phyloP scores from a whole-genome alignment of 108 stramenopile genomes.

The Nannochloropsis granulata region DNA sequence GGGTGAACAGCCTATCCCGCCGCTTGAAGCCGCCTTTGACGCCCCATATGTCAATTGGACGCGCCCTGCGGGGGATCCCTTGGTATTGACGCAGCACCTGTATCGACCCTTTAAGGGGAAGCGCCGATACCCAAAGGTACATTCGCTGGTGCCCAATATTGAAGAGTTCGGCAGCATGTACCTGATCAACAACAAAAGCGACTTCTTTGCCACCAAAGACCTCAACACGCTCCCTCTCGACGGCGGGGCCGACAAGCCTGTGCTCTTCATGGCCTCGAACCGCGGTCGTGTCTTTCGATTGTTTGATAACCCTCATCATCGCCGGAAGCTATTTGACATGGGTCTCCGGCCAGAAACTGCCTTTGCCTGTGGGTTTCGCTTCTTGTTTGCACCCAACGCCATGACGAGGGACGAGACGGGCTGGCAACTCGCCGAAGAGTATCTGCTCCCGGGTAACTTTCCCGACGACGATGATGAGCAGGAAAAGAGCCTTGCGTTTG shows the following conservation, averaged over 20 bases:
- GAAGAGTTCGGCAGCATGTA: neutral
- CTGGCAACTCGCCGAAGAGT: neutral
- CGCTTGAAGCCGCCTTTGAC: neutral
- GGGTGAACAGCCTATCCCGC: neutral
- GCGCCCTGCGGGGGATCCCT: neutral
- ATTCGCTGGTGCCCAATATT: neutral
- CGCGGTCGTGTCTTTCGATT: neutral
- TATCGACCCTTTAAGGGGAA: neutral
- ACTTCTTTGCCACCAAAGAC: neutral
- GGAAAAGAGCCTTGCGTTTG: neutral
- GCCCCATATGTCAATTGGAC: constrained; percentile 2
- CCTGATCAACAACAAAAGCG: neutral
- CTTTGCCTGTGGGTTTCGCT: neutral
- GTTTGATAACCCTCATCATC: constrained; percentile 1
- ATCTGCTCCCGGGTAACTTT: neutral
- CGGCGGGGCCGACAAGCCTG: neutral
- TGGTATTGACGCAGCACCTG: neutral
- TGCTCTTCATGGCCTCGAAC: neutral
- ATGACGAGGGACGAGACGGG: neutral
- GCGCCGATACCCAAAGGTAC: neutral
- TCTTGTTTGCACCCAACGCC: neutral
- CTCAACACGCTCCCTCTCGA: neutral
- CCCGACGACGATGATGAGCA: neutral
- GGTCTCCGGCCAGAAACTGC: constrained; percentile 1
- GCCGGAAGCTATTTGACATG: neutral